Percentiles rank a stretch among this genome's conserved stretches.
These are phyloP conservation scores for Schizophyllum commune DNA, from an alignment of 1,284 basidiomycete species.

Conservation along the genomic window DNA sequence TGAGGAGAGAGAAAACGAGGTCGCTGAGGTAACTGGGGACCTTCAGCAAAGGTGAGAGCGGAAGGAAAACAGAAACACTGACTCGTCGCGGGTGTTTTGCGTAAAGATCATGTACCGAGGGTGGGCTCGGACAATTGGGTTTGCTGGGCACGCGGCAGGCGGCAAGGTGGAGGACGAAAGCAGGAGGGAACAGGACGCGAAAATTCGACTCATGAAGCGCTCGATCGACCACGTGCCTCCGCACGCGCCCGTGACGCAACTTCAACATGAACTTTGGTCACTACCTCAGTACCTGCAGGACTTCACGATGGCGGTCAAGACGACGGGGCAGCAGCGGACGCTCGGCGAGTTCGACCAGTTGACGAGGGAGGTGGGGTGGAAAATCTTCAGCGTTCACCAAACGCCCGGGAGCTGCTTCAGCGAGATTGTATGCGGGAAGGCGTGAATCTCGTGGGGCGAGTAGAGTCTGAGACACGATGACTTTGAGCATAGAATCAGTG, in stretches of 20 bases:
- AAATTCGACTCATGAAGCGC: not conserved
- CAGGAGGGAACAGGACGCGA: not conserved
- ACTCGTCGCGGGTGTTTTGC: slow-evolving; percentile 82
- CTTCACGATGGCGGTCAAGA: too few species aligned
- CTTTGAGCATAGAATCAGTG: not conserved
- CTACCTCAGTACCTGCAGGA: not conserved
- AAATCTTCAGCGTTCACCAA: too few species aligned
- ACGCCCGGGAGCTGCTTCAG: too few species aligned
- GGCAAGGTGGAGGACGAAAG: not conserved
- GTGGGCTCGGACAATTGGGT: slow-evolving; percentile 12
- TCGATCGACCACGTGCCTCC: not conserved
- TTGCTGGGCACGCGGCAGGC: not conserved
- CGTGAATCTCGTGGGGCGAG: too few species aligned
- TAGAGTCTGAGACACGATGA: too few species aligned
- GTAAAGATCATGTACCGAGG: slow-evolving; percentile 72
- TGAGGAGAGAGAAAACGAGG: slow-evolving; percentile 74
- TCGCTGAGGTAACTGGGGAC: slow-evolving; percentile 65
- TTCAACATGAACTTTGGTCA: not conserved
- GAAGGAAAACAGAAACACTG: slow-evolving; percentile 19
- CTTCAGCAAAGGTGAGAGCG: slow-evolving; percentile 5
- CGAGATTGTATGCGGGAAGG: too few species aligned
- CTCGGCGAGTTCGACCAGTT: too few species aligned
- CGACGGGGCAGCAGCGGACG: too few species aligned
- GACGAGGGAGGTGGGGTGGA: too few species aligned
- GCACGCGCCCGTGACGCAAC: not conserved